Conservation (phyloP, 371 early-diverging fungal species). For the Mortierella sp. region DNA sequence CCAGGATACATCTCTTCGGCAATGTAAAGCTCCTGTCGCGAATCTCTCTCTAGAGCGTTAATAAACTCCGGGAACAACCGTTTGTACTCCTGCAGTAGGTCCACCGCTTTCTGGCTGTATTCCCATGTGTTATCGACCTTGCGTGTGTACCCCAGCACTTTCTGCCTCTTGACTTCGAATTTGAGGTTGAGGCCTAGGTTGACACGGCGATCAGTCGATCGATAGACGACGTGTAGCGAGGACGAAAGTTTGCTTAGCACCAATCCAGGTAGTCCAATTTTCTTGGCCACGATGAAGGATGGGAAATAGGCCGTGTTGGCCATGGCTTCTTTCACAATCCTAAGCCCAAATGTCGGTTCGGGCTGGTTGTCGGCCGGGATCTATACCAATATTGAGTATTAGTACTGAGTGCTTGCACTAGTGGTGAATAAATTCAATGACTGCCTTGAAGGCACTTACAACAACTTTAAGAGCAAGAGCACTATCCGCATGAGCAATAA, state of each 20-base stretch:
- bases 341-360: constrained; percentile 70
- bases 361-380: constrained; percentile 34
- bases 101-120: constrained; percentile 81
- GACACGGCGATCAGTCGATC: constrained; percentile 62
- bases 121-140: constrained; percentile 87
- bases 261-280: constrained; percentile 67
- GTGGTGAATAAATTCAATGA: background rate
- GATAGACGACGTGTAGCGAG: constrained; percentile 73
- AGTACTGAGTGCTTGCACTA: no score
- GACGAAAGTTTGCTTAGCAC: constrained; percentile 87
- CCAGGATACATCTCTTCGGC: constrained; percentile 68
- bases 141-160: constrained; percentile 88
- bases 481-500: constrained; percentile 68
- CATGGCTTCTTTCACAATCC: constrained; percentile 58
- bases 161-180: constrained; percentile 86
- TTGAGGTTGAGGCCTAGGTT: constrained; percentile 91
- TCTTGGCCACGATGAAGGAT: constrained; percentile 71
- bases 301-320: constrained; percentile 65
- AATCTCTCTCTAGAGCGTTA: constrained; percentile 59
- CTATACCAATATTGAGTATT: constrained; percentile 5
- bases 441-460: constrained; percentile 48
- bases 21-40: constrained; percentile 57
- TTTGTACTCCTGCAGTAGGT: constrained; percentile 77
- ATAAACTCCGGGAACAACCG: constrained; percentile 80
- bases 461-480: constrained; percentile 58